Conservation (phyloP, 2,329 filamentous ascomycete species). For the Pseudogymnoascus destructans region DNA sequence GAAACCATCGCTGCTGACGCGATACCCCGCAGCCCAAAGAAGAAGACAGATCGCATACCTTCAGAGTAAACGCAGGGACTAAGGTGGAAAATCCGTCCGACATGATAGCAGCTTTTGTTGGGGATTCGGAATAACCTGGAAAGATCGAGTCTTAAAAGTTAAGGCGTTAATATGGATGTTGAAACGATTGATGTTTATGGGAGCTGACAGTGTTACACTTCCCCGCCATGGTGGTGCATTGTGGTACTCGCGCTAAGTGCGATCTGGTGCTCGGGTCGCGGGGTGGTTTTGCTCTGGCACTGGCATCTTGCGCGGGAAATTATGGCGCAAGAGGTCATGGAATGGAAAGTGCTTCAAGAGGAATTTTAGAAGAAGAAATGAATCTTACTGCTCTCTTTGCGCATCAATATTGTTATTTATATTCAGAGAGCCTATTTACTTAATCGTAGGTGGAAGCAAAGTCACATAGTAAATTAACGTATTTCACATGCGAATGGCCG, state of each 20-base stretch:
- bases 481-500: too few species aligned
- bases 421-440: neutral
- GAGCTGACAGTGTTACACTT: neutral
- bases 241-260: neutral
- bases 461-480: too few species aligned
- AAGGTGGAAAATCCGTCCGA: conserved; percentile 5
- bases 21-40: conserved; percentile 14
- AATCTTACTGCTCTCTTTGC: neutral
- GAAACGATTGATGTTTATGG: neutral
- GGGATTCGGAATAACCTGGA: neutral
- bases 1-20: neutral
- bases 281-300: neutral
- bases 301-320: neutral
- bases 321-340: neutral
- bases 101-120: neutral
- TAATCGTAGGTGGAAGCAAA: too few species aligned
- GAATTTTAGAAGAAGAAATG: neutral
- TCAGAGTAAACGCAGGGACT: conserved; percentile 4
- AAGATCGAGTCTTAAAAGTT: neutral
- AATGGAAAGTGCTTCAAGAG: neutral
- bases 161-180: neutral
- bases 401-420: neutral
- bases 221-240: neutral
- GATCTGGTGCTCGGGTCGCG: neutral
- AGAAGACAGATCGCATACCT: conserved; percentile 12